phyloP scores from a whole-genome alignment of 163 green algal genomes.

The Prototheca wickerhamii region DNA sequence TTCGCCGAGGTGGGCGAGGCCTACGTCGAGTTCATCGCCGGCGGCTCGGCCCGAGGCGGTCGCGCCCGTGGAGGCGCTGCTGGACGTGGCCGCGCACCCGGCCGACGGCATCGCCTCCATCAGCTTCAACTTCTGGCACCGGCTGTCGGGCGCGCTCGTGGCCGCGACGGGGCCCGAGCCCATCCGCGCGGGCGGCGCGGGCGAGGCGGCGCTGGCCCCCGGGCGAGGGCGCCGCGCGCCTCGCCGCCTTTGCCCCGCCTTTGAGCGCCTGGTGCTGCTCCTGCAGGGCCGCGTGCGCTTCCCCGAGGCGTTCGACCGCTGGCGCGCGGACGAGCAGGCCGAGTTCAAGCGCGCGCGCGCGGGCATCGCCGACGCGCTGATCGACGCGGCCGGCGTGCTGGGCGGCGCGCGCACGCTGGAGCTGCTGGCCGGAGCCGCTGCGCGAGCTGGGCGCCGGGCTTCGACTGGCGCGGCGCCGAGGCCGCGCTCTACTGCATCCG shows the following conservation, averaged over 20 bases:
- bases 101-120: conserved; percentile 69
- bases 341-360: conserved; percentile 61
- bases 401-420: conserved; percentile 50
- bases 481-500: conserved; percentile 73
- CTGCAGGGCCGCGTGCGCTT: conserved; percentile 49
- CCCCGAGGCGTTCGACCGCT: conserved; percentile 28
- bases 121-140: conserved; percentile 91
- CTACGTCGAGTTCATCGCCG: conserved; percentile 68
- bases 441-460: conserved; percentile 32
- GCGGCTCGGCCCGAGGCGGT: conserved; percentile 31
- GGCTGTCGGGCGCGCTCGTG: conserved; percentile 44
- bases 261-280: conserved; percentile 50
- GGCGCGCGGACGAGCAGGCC: conserved; percentile 49
- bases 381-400: conserved; percentile 58
- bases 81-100: conserved; percentile 75
- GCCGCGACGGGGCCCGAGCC: conserved; percentile 17
- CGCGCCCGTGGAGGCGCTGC: conserved; percentile 71
- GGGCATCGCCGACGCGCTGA: conserved; percentile 51
- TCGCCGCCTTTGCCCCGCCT: conserved; percentile 53
- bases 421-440: conserved; percentile 66
- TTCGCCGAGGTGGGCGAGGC: conserved; percentile 89
- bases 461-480: conserved; percentile 74
- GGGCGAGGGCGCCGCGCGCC: conserved; percentile 35
- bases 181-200: neutral
- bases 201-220: conserved; percentile 11